Evolutionary conservation across 805 yeast genomes (phyloP), one percentile per base, ranked within the genome.

Genomic region (Sugiyamaella americana): DNA sequence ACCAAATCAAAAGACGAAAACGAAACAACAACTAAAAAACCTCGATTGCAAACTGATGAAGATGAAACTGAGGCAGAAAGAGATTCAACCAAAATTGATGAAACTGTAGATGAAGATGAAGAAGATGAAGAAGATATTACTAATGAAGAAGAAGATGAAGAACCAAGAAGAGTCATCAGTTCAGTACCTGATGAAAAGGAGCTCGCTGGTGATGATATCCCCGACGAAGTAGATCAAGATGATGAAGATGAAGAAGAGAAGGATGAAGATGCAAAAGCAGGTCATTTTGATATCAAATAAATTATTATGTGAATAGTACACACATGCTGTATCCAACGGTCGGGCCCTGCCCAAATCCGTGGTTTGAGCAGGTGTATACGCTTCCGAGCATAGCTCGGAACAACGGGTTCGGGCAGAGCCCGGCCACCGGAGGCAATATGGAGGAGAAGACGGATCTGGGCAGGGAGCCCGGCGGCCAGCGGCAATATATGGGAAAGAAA

Each of bases 151-250:
- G 46, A 42, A 5, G 46, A 22, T 18, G 37, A 23, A 21, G 46
- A 42, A 10, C 20, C 8, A 10, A 16, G 37, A 17, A 37, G 38
- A 3, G 30, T 41, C 2, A 46, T 49, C 30, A 44, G 37, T 19
- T 46, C 46, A 24, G 34, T 46, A 39, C 53, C 47, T 10, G 44
- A 43, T 22, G 43, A 37, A n/a, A 41, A 38, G n/a, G 44, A 42
- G 38, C 41, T 41, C 11, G 55, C 44, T 29, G 52, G 46, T n/a
- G 46, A 26, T 16, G 46, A 42, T 11, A 41, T 18, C 21, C 37
- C 6, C 29, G 46, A 40, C 5, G 39, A 19, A 20, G 44, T 24
- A 10, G 50, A 40, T 17, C 11, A 16, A 10, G 51, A 36, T 3
- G 43, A 34, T n/a, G 39, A 35, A 2, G 47, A 43, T 3, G 44